These are phyloP conservation scores for Gyromitra esculenta DNA, from an alignment of 2,329 filamentous ascomycete species.

Conservation along the genomic window DNA sequence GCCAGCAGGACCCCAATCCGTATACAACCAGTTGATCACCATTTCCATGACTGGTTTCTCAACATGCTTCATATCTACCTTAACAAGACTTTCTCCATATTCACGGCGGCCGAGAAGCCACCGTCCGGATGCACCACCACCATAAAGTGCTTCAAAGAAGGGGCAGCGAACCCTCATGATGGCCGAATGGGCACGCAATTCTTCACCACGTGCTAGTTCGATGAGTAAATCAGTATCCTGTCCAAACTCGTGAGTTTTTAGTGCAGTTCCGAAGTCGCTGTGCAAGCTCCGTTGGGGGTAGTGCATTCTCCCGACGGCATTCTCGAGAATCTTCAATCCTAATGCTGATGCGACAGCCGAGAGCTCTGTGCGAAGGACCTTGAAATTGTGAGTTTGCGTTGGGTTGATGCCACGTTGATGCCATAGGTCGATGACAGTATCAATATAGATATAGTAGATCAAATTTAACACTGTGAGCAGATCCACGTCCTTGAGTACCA, in stretches of 20 bases:
- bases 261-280: conserved; percentile 74
- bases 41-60: conserved; percentile 76
- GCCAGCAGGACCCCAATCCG: conserved; percentile 79
- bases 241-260: conserved; percentile 75
- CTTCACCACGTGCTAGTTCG: conserved; percentile 77
- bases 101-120: conserved; percentile 77
- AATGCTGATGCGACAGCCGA: conserved; percentile 82
- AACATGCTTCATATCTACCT: conserved; percentile 85
- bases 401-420: conserved; percentile 71
- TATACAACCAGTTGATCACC: conserved; percentile 83
- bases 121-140: conserved; percentile 82
- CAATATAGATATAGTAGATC: conserved; percentile 81
- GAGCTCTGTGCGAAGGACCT: conserved; percentile 82
- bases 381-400: conserved; percentile 75
- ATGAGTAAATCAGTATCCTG: conserved; percentile 72
- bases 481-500: conserved; percentile 77
- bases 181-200: conserved; percentile 76
- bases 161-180: conserved; percentile 85
- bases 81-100: conserved; percentile 64
- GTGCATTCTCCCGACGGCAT: conserved; percentile 67
- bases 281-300: conserved; percentile 46
- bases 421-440: conserved; percentile 85
- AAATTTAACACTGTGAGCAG: conserved; percentile 82
- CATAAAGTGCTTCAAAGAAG: conserved; percentile 90
- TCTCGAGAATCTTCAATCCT: conserved; percentile 76